Evolutionary conservation across 331 rosid genomes (phyloP).

Genomic region (Prunus yedoensis): DNA sequence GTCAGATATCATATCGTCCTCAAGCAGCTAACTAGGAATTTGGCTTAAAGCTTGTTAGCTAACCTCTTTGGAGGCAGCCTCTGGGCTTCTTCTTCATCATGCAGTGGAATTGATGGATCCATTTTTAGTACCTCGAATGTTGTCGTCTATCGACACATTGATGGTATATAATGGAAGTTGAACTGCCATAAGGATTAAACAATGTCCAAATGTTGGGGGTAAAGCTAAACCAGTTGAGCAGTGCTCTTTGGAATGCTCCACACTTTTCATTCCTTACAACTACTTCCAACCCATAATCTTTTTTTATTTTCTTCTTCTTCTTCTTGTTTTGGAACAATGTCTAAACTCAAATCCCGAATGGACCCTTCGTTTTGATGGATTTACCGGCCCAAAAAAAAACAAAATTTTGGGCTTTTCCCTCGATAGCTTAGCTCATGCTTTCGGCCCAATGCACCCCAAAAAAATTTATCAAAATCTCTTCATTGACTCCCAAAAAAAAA

Average conservation of each 20-base stretch:
- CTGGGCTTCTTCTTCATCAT: not conserved
- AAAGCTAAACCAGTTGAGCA: not conserved
- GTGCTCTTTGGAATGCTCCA: constrained; percentile 1
- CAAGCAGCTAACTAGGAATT: not conserved
- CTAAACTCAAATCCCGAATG: too few relatives aligned
- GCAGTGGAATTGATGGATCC: constrained; percentile 5
- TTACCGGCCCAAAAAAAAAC: too few relatives aligned
- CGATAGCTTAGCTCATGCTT: not conserved
- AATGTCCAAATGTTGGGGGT: not conserved
- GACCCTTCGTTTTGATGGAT: too few relatives aligned
- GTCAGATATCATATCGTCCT: too few relatives aligned
- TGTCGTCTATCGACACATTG: not conserved
- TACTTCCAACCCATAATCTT: constrained; percentile 19
- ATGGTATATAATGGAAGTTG: not conserved
- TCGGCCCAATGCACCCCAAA: not conserved
- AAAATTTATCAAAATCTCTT: not conserved
- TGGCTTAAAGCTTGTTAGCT: not conserved
- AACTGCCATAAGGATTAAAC: too few relatives aligned
- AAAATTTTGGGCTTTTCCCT: too few relatives aligned
- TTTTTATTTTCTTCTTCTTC: too few relatives aligned
- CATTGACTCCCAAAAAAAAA: not conserved
- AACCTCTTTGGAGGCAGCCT: constrained; percentile 27
- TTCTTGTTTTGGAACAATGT: too few relatives aligned
- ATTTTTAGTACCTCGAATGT: not conserved
- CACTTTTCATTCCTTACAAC: constrained; percentile 24